phyloP scores from a whole-genome alignment of 805 yeast species.

The Limtongia smithiae region DNA sequence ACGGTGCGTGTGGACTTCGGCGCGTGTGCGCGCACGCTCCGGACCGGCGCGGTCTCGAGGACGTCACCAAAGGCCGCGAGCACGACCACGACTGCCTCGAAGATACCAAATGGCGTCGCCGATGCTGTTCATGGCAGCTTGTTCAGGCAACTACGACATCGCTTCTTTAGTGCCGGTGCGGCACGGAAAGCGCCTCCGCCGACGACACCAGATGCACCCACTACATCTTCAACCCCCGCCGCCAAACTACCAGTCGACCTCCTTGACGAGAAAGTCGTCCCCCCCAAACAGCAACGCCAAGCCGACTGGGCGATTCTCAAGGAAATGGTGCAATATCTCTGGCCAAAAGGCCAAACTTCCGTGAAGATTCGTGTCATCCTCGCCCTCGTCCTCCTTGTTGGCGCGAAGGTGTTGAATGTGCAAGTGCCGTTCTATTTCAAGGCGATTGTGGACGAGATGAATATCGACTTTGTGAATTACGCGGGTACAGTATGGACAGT shows the following conservation, averaged over 20 bases:
- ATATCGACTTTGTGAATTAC: slow-evolving; percentile 74
- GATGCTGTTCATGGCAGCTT: no score
- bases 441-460: slow-evolving; percentile 85
- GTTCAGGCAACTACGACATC: no score
- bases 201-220: neutral
- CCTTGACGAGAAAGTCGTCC: slow-evolving; percentile 18
- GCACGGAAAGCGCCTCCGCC: neutral
- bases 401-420: slow-evolving; percentile 81
- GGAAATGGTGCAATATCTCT: slow-evolving; percentile 64
- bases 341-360: slow-evolving; percentile 70
- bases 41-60: no score
- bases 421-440: slow-evolving; percentile 96
- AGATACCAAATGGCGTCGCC: no score
- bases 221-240: neutral
- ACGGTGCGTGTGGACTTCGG: no score
- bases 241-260: slow-evolving; percentile 3
- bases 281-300: slow-evolving; percentile 16
- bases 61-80: no score
- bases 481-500: slow-evolving; percentile 62
- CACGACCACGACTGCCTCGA: no score
- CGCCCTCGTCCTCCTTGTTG: slow-evolving; percentile 69
- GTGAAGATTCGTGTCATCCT: slow-evolving; percentile 69
- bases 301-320: slow-evolving; percentile 47
- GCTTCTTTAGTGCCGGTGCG: no score
- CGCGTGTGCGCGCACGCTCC: no score